Conservation (phyloP, 2,329 filamentous ascomycete species). For the Hypoxylon sp. region DNA sequence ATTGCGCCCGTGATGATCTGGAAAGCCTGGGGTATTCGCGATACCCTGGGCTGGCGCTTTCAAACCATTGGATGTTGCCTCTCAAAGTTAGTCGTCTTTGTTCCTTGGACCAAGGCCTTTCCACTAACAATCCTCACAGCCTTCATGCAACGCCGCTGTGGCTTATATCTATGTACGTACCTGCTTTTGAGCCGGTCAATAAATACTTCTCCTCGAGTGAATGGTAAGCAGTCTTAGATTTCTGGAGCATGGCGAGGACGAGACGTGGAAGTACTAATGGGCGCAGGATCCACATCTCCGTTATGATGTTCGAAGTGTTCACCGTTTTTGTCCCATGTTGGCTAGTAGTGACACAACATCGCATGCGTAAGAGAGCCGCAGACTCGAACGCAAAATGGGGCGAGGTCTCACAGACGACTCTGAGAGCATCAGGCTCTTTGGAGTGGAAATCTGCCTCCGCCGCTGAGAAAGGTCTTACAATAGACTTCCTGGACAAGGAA, state of each 20-base stretch:
- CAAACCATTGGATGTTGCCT: conserved; percentile 64
- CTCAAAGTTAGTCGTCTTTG: conserved; percentile 49
- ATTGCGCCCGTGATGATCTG: conserved; percentile 68
- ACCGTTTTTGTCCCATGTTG: conserved; percentile 66
- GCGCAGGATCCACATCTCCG: conserved; percentile 63
- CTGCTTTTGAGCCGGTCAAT: conserved; percentile 61
- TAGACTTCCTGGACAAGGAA: conserved; percentile 45
- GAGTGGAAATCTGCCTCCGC: conserved; percentile 44
- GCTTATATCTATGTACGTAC: conserved; percentile 64
- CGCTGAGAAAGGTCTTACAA: conserved; percentile 55
- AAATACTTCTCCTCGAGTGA: conserved; percentile 66
- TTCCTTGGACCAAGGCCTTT: background rate
- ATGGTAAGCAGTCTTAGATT: conserved; percentile 59
- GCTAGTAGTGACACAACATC: conserved; percentile 50
- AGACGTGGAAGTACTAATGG: conserved; percentile 10
- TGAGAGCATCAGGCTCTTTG: conserved; percentile 34
- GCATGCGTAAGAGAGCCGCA: conserved; percentile 46
- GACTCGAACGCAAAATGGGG: conserved; percentile 54
- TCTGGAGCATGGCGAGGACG: background rate
- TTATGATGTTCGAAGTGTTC: conserved; percentile 69
- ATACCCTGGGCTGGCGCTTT: conserved; percentile 70
- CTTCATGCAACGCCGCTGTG: conserved; percentile 71
- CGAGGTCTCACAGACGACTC: conserved; percentile 47
- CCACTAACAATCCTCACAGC: conserved; percentile 51
- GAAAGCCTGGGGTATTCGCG: conserved; percentile 67